Base-by-base conservation (phyloP, 805 yeast species). In the Metschnikowia henanensis region DNA sequence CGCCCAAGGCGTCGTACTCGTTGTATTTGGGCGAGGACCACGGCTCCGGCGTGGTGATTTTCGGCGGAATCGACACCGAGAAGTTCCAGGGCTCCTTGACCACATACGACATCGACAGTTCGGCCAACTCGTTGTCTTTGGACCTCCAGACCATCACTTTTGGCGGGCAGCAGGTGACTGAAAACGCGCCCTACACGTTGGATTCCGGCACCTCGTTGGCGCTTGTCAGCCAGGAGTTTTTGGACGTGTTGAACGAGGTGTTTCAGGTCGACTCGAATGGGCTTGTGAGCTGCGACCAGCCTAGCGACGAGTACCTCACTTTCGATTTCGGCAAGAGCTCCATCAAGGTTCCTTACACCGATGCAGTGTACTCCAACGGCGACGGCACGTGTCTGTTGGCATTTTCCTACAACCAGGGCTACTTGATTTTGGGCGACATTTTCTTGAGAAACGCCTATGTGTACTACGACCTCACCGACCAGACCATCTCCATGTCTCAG, bases 1-100 rank as follows among this genome's bases (percentile, higher is more conserved):
- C 80, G 42, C 55, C 72, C 32, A 71, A 74, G 37, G 71, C 72
- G 32, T 78, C 77, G 0, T 87, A 83, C 59, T 84, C 92, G 0
- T 65, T 87, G 43, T 84, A 68, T 53, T 69, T 87, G 59, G 76
- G 80, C 51, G 62, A 66, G 4, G 17, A 19, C 15, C 53, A 62
- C 13, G 43, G 40, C 3, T 19, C 59, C 1, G 76, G 75, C 8
- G 55, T 60, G 20, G 48, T 70, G n/a, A 58, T 70, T 43, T 70
- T 70, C 55, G 76, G 76, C 6, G 76, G 72, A 6, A 64, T 68
- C 10, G 75, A 70, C 50, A 65, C 62, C 45, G 67, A 69, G 39
- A 70, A 70, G 50, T 68, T 62, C 52, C 30, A 57, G 15, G 50
- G 52, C 29, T 25, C 32, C 10, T 48, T 52, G 45, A 33, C 41